phyloP scores from a whole-genome alignment of 768 basidiomycete genomes.

The Trametes maxima region DNA sequence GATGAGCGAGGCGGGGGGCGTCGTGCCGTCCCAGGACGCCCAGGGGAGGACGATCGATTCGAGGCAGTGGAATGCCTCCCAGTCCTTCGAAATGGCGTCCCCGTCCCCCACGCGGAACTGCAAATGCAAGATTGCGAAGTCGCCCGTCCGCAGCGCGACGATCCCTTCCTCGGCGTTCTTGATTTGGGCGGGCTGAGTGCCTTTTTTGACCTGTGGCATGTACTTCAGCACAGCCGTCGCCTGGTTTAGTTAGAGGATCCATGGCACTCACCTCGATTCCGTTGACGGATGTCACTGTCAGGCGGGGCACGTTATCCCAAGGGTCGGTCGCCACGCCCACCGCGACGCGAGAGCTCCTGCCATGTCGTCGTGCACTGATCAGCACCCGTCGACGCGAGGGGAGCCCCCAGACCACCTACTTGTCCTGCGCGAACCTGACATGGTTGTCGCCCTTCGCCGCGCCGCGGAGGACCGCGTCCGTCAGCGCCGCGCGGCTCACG shows the following conservation, averaged over 20 bases:
- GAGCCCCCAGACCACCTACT: background rate
- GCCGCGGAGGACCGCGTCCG: background rate
- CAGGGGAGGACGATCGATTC: conserved; percentile 1
- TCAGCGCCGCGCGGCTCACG: conserved; percentile 3
- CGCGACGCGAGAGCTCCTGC: background rate
- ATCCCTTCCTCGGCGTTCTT: background rate
- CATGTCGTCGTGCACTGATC: too few relatives aligned
- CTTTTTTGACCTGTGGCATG: background rate
- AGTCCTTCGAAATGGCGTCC: conserved; percentile 2
- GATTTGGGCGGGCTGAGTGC: background rate
- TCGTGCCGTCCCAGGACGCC: conserved; percentile 4
- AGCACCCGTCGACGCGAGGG: background rate
- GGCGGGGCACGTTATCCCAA: conserved; percentile 5
- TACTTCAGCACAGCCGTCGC: too few relatives aligned
- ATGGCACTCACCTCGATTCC: background rate
- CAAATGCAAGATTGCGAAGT: conserved; percentile 7
- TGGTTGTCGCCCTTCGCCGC: background rate
- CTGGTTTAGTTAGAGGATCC: too few relatives aligned
- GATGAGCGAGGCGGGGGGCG: background rate
- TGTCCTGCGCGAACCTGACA: background rate
- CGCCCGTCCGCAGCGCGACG: conserved; percentile 5
- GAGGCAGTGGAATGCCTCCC: conserved; percentile 8
- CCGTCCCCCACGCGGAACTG: conserved; percentile 18
- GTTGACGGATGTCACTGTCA: background rate
- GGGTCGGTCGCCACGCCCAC: conserved; percentile 4